Conservation (phyloP, 2,329 filamentous ascomycete genomes). For the Verticillium nubilum region DNA sequence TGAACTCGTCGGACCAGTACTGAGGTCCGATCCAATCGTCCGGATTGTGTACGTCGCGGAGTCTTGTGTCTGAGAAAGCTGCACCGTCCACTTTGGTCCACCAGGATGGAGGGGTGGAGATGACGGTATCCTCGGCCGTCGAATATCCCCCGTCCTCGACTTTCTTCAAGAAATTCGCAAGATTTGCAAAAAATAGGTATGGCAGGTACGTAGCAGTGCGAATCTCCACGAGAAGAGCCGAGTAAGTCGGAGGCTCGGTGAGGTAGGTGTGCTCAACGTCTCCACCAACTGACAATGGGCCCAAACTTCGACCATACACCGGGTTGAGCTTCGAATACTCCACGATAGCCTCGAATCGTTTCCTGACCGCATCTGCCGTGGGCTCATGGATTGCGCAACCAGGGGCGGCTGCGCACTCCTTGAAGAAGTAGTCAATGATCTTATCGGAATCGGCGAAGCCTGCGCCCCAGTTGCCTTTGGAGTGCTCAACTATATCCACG, state of each 20-base stretch:
- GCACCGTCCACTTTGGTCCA: background rate
- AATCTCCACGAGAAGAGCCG: background rate
- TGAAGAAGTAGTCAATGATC: slow-evolving; percentile 45
- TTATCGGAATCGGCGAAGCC: slow-evolving; percentile 47
- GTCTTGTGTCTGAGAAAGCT: background rate
- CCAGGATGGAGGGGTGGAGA: background rate
- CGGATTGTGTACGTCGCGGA: background rate
- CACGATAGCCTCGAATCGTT: background rate
- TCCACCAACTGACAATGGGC: background rate
- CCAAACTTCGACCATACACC: background rate
- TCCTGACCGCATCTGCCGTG: background rate
- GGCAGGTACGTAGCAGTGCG: background rate
- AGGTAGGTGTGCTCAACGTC: background rate
- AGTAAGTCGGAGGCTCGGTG: background rate
- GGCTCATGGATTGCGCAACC: slow-evolving; percentile 34
- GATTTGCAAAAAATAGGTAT: background rate
- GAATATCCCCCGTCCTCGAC: background rate
- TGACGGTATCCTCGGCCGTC: background rate
- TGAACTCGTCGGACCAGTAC: background rate
- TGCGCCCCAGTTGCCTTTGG: slow-evolving; percentile 32
- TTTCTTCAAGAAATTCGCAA: background rate
- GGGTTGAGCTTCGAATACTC: background rate
- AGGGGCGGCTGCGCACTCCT: slow-evolving; percentile 44
- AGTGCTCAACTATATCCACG: slow-evolving; percentile 49
- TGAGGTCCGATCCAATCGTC: background rate